Evolutionary conservation across 768 basidiomycete species (phyloP), one percentile per base, ranked within the genome.

Genomic region (Russula lepida): DNA sequence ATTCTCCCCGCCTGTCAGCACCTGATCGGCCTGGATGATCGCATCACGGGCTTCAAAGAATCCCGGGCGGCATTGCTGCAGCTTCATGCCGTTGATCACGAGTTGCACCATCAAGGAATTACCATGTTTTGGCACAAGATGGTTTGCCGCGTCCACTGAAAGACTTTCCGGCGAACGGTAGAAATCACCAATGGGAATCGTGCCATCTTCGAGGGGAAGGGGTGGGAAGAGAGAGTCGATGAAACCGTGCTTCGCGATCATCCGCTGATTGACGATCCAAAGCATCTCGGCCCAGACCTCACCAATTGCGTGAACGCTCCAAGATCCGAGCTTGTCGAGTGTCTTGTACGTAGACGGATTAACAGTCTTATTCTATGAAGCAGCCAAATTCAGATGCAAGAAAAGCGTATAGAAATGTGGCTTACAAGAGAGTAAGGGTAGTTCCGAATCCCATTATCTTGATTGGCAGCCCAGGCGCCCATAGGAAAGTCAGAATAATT

Each of bases 221-320:
- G 94, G 94, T 28, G 93, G 95, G 84, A 88, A 93, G 47, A 97
- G 79, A 2, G 78, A 80, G 15, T 85, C 80, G 19, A 82, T 78
- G 79, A 83, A 95, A 0, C 92, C 92, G 71, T 97, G 84, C 74
- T 89, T 87, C 73, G 76, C 75, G 68, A 97, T 89, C 35, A 98
- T 74, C 25, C 78, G 74, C 68, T 92, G 83, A 21, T 82, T 79
- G 50, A 89, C 79, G 66, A 92, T 79, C 88, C 88, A 93, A 56
- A 93, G 85, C 27, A 92, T 86, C 77, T 93, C 75, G 5, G 94
- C 95, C 94, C 95, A 98, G 56, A 98, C 95, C 74, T 95, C 93
- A 47, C 93, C 93, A 63, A 94, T 86, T 23, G 88, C 88, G 68
- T 89, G 88, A 9, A 95, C 93, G 37, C 92, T 91, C 86, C 91